Percentiles rank a stretch among this genome's conserved stretches.
phyloP scores from a whole-genome alignment of 345 rosid species.

The Camelina sativa region DNA sequence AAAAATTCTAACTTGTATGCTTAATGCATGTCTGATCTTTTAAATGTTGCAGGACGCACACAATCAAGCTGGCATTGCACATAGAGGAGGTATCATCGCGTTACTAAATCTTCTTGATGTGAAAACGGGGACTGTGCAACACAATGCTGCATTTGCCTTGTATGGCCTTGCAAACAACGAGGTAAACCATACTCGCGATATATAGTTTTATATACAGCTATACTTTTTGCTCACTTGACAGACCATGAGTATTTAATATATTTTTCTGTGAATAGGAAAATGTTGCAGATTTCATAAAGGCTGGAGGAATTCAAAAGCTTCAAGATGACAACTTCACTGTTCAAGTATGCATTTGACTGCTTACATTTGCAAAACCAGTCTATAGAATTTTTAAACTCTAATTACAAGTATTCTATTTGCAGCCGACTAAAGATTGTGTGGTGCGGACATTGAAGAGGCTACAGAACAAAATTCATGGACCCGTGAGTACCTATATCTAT shows the following conservation, averaged over 20 bases:
- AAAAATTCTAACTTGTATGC: not conserved
- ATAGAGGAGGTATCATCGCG: conserved; percentile 63
- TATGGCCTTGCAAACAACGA: conserved; percentile 82
- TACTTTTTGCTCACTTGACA: not conserved
- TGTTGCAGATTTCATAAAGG: conserved; percentile 60
- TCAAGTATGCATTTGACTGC: conserved; percentile 53
- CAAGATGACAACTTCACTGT: conserved; percentile 60
- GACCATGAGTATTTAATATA: not conserved
- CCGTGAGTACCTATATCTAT: conserved; percentile 48
- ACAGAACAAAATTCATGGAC: conserved; percentile 70
- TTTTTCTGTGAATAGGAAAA: conserved; percentile 54
- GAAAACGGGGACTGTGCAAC: conserved; percentile 65
- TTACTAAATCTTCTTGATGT: conserved; percentile 66
- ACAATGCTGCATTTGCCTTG: conserved; percentile 76
- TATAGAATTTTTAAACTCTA: conserved; percentile 6
- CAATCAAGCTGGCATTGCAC: conserved; percentile 86
- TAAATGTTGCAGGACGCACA: conserved; percentile 59
- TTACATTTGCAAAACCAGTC: conserved; percentile 12
- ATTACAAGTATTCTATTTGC: conserved; percentile 22
- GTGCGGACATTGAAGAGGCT: conserved; percentile 68
- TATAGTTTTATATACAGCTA: conserved; percentile 6
- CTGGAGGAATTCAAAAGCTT: conserved; percentile 68
- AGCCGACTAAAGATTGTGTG: conserved; percentile 79
- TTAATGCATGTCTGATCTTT: conserved; percentile 4
- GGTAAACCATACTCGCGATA: conserved; percentile 45